These are phyloP conservation scores for Citropsis articulata DNA, from an alignment of 345 rosid genomes.

Conservation along the genomic window DNA sequence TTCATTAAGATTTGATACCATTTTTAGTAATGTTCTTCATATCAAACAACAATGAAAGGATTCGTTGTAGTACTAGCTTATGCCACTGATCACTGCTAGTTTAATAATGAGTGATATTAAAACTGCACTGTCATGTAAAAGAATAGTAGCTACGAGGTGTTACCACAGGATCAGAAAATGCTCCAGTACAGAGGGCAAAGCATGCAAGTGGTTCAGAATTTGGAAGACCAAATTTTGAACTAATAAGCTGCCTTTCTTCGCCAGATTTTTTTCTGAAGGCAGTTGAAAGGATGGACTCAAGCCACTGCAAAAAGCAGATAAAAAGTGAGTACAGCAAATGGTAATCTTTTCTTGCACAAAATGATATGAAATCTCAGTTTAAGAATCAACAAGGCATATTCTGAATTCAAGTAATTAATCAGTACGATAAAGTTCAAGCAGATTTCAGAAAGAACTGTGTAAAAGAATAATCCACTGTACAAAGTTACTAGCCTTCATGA, in stretches of 20 bases:
- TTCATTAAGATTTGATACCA: no score
- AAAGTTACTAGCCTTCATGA: not conserved
- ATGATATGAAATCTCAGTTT: not conserved
- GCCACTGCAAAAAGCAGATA: constrained; percentile 58
- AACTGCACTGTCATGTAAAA: not conserved
- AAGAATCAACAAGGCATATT: not conserved
- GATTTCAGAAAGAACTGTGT: not conserved
- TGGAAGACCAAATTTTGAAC: constrained; percentile 57
- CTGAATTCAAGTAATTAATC: not conserved
- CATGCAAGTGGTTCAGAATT: constrained; percentile 59
- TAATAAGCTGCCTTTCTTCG: constrained; percentile 59
- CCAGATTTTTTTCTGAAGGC: constrained; percentile 70
- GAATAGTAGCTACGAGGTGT: constrained; percentile 6
- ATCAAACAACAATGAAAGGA: not conserved
- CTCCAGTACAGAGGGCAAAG: constrained; percentile 86
- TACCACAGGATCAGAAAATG: constrained; percentile 88
- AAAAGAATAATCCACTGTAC: not conserved
- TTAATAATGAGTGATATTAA: not conserved
- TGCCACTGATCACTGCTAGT: not conserved
- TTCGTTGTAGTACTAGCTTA: not conserved
- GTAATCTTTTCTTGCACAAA: constrained; percentile 1
- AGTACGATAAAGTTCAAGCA: not conserved
- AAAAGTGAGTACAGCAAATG: constrained; percentile 1
- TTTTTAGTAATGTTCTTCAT: not conserved
- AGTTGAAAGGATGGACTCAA: constrained; percentile 71